Evolutionary conservation across 1,284 basidiomycete genomes (phyloP).

Genomic region (Vanrija pseudolonga): DNA sequence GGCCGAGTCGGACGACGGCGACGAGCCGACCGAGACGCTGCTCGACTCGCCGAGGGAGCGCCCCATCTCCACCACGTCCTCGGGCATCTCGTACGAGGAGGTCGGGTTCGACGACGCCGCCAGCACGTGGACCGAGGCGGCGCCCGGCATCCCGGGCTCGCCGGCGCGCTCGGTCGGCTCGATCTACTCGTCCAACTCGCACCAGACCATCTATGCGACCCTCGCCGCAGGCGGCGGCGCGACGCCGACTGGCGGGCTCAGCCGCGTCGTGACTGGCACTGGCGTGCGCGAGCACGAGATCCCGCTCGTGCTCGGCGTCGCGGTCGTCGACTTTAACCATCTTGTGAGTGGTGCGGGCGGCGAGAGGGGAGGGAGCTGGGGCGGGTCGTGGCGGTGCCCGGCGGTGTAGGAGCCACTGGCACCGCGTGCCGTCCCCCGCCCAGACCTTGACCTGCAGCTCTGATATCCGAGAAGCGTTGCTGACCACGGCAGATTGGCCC

Average conservation of each 20-base stretch:
- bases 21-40: not conserved
- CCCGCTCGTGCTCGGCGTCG: conserved; percentile 64
- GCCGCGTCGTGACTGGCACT: not conserved
- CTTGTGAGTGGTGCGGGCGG: conserved; percentile 56
- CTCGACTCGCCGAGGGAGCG: not conserved
- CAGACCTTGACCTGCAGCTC: not conserved
- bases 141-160: not conserved
- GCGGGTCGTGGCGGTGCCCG: too few species aligned
- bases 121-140: conserved; percentile 14
- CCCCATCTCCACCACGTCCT: not conserved
- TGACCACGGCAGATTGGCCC: conserved; percentile 68
- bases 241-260: not conserved
- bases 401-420: too few species aligned
- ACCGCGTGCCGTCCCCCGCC: too few species aligned
- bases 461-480: conserved; percentile 3
- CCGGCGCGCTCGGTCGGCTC: not conserved
- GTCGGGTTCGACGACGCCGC: conserved; percentile 17
- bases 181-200: not conserved
- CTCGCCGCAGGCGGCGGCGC: too few species aligned
- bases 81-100: conserved; percentile 14
- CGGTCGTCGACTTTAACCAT: conserved; percentile 86
- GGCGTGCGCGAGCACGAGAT: conserved; percentile 8
- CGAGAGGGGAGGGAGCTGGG: too few species aligned
- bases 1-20: too few species aligned
- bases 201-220: not conserved